phyloP scores from a whole-genome alignment of 2,329 filamentous ascomycete species.

The Cladophialophora exuberans region DNA sequence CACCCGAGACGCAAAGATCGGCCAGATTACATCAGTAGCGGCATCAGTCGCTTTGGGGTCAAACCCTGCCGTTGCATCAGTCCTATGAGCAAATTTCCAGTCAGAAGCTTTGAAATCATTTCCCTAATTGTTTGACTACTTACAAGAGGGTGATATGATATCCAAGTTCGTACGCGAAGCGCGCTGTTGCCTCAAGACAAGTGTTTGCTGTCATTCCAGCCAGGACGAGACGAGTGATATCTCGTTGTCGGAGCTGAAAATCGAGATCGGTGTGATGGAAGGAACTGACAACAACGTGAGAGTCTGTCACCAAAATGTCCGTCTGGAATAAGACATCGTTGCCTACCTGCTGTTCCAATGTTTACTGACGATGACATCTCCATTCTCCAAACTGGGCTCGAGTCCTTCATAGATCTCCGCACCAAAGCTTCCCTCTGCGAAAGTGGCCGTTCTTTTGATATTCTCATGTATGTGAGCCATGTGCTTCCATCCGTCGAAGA shows the following conservation, averaged over 20 bases:
- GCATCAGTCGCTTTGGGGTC: conserved; percentile 8
- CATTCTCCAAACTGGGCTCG: conserved; percentile 36
- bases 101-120: too few relatives aligned
- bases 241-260: conserved; percentile 40
- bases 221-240: conserved; percentile 39
- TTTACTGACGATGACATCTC: conserved; percentile 38
- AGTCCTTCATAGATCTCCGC: conserved; percentile 37
- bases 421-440: conserved; percentile 38
- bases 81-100: not conserved
- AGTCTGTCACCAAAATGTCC: not conserved
- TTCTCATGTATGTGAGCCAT: conserved; percentile 30
- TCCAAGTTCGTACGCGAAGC: conserved; percentile 39
- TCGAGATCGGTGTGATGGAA: conserved; percentile 44
- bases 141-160: conserved; percentile 10
- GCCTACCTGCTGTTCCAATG: conserved; percentile 37
- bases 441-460: conserved; percentile 30
- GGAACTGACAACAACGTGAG: conserved; percentile 30
- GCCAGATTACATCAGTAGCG: conserved; percentile 10
- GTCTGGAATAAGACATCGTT: not conserved
- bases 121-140: not conserved
- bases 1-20: conserved; percentile 11
- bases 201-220: conserved; percentile 40
- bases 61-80: conserved; percentile 11
- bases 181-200: conserved; percentile 41
- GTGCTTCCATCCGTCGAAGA: conserved; percentile 38